These are phyloP conservation scores for Raphanus sativus DNA, from an alignment of 345 rosid genomes.

Conservation along the genomic window DNA sequence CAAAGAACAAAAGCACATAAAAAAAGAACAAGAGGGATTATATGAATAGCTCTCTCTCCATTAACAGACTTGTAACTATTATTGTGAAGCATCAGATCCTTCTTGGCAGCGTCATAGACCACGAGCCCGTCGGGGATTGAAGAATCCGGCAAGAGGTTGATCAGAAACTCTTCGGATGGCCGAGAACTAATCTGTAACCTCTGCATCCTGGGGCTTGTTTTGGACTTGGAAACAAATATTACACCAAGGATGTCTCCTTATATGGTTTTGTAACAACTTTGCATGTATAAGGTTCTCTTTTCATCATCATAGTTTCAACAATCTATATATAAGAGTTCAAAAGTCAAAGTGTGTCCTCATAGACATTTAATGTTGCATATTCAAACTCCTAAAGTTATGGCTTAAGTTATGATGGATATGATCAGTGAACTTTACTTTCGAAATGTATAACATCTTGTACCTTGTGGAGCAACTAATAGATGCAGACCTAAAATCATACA, in stretches of 20 bases:
- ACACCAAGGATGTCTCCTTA: not conserved
- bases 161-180: slow-evolving; percentile 47
- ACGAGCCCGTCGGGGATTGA: slow-evolving; percentile 16
- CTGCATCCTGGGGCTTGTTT: slow-evolving; percentile 41
- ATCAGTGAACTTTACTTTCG: slow-evolving; percentile 23
- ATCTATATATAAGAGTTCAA: slow-evolving; percentile 15
- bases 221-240: not conserved
- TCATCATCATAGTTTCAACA: not conserved
- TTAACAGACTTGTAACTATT: slow-evolving; percentile 28
- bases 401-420: slow-evolving; percentile 33
- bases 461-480: not conserved
- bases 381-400: slow-evolving; percentile 35
- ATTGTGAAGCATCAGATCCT: slow-evolving; percentile 40
- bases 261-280: slow-evolving; percentile 4
- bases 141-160: slow-evolving; percentile 41
- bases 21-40: slow-evolving; percentile 62
- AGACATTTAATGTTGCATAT: slow-evolving; percentile 28
- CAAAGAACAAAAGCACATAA: slow-evolving; percentile 66
- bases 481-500: not conserved
- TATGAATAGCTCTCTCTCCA: slow-evolving; percentile 51
- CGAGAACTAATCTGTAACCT: slow-evolving; percentile 42
- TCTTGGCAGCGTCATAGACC: slow-evolving; percentile 44
- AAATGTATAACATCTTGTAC: not conserved
- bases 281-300: not conserved
- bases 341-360: not conserved